Evolutionary conservation across 768 basidiomycete genomes (phyloP).

Genomic region (Trametes elegans): DNA sequence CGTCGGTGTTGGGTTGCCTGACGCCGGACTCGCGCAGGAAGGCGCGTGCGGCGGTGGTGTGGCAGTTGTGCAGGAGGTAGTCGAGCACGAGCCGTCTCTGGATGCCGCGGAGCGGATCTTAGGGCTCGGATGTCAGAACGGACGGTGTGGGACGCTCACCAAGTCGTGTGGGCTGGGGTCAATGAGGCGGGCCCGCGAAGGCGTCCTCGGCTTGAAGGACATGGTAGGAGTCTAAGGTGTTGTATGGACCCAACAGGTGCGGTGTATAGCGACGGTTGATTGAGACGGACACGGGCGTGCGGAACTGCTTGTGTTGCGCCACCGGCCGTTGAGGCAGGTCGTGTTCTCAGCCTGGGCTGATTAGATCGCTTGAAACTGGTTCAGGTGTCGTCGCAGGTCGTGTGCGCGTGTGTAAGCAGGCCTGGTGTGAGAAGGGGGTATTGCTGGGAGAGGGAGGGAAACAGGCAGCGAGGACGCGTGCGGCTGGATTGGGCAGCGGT

Average conservation of each 20-base stretch:
- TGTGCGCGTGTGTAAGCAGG: background rate
- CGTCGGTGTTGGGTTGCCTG: constrained; percentile 65
- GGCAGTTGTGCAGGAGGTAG: constrained; percentile 74
- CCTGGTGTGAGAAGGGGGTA: background rate
- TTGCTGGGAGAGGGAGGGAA: background rate
- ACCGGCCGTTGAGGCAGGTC: background rate
- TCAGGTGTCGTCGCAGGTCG: background rate
- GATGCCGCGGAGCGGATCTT: constrained; percentile 23
- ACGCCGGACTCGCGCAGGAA: constrained; percentile 64
- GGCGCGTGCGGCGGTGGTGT: constrained; percentile 65
- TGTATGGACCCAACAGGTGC: background rate
- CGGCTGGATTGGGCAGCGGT: background rate
- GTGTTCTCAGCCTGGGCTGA: background rate
- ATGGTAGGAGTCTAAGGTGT: background rate
- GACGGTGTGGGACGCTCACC: background rate
- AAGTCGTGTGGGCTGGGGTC: constrained; percentile 18
- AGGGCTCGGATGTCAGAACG: background rate
- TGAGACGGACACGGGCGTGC: background rate
- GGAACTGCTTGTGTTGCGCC: background rate
- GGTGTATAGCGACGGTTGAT: background rate
- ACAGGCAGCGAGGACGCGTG: background rate
- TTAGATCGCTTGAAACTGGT: background rate
- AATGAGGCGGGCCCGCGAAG: constrained; percentile 1
- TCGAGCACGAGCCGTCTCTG: constrained; percentile 72
- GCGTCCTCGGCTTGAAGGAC: constrained; percentile 2